Evolutionary conservation across 345 rosid species (phyloP), one percentile per base, ranked within the genome.

Genomic region (Salix caprea): DNA sequence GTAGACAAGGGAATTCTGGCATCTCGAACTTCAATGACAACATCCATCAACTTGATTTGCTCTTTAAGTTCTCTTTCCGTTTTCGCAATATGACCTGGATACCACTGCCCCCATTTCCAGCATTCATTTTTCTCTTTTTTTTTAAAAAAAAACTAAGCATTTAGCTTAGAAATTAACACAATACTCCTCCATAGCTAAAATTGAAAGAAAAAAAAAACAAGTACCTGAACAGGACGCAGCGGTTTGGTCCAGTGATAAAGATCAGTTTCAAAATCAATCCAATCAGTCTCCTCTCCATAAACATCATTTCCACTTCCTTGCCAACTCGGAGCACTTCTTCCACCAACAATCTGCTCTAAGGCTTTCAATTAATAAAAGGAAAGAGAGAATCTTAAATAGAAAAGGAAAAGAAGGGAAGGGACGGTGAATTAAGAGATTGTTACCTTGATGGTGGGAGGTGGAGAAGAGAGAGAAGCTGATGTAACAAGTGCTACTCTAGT

Each of bases 81-180:
- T 84, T 93, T 95, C n/a, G 94, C 96, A 77, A 93, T 95, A 74
- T 95, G 97, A 76, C 97, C 99, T 58, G 99, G 99, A 85, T 95
- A 95, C 97, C 99, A 95, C 99, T 92, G 81, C 73, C 26, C 10
- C 15, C 8, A 52, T 52, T 74, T 26, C 76, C 70, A 84, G 1
- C 21, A 68, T 24, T 46, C 50, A 46, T 46, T 46, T 13, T 44
- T 44, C 50, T 46, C 1, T 13, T 46, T 18, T 46, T 11, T 40
- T 40, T 46, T 10, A 2, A 10, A 10, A 65, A n/a, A 65, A 37
- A 62, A 54, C 26, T 67, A 72, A 28, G 18, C 56, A 24, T 64
- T 5, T 72, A 68, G 37, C 37, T 34, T 34, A 34, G 37, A 34
- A 34, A 70, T 39, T 19, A 65, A 44, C 60, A 19, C 37, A 50